Base-by-base conservation (phyloP, 2,329 filamentous ascomycete genomes). In the Pyricularia pennisetigena region DNA sequence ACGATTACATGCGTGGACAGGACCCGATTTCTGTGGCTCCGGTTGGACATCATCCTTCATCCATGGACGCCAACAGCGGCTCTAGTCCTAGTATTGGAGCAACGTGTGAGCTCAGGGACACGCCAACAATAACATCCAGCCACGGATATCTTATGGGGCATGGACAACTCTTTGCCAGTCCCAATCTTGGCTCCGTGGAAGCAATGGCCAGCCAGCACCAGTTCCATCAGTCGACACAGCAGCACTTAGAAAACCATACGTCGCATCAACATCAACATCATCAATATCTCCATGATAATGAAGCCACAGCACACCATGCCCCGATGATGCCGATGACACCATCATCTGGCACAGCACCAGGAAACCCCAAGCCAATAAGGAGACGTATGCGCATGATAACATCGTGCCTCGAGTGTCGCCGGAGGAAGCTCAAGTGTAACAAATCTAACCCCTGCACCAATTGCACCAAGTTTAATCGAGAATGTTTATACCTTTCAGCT, bases 401-500 rank as follows among this genome's bases (percentile, higher is more conserved):
- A 70, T 89, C 87, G 30, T 92, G 88, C 75, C 82, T 90, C 41
- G 87, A 90, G 76, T 92, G 90, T 75, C 85, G 91, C 57, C 86
- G 90, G 26, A 85, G 91, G 59, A 94, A 94, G 78, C 81, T 93
- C 68, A 92, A 91, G 76, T 94, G 91, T 79, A 89, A 92, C 79
- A 92, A 91, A 78, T 82, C 76, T 24, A 84, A 90, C 66, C 90
- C 91, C 70, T 94, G 91, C 75, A 82, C 82, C 71, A 91, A 91
- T 76, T 90, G 88, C 76, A 79, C 78, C 70, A 85, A 84, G 72
- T 82, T 83, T 35, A 79, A 76, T 26, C 80, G 83, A 28, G 83
- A 85, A 24, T 87, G 85, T 72, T 74, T 90, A 54, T 92, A 90
- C 74, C 82, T 92, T 49, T 86, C 87, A 2, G 85, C 87, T 0